Base-by-base conservation (phyloP, 2,329 filamentous ascomycete genomes). In the Pleoardoris graminearum region DNA sequence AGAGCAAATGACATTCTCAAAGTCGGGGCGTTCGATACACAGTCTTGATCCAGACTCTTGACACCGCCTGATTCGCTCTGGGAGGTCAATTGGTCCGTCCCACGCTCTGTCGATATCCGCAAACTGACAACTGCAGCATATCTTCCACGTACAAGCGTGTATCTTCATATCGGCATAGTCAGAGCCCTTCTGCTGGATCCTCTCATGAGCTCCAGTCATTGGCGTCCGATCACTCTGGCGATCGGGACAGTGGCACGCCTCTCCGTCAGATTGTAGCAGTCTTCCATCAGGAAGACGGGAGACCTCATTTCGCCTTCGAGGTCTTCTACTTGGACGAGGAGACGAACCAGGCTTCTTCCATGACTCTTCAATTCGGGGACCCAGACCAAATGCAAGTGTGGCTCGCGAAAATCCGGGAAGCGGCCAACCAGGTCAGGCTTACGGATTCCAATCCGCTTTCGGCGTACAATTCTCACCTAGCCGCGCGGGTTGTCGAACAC, bases 291-390 rank as follows among this genome's bases (percentile, higher is more conserved):
- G 87, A 89, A 58, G 86, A 88, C 65, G 85, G 85, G 16, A 79
- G 83, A 45, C 83, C 85, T 1, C 85, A 84, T 58, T 85, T 86
- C 61, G 85, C 83, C 17, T 80, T 88, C 32, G 86, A 89, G 62
- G 79, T 90, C 7, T 85, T 84, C 48, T 86, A 86, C 63, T 70
- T 89, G 49, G 86, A 90, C 61, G 86, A 89, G 54, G 81, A 85
- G 35, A 79, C 79, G 7, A 79, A 82, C 56, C 81, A 85, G 53
- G 79, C 83, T 11, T 82, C 83, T 3, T 80, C 82, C 14, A 80
- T 88, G 67, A 84, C 84, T 36, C 77, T 89, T 54, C 85, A 88
- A 63, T 81, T 87, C 33, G 77, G 79, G 49, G 84, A 86, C 57
- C 81, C 82, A 4, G 80, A 85, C 51, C 86, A 90, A 51, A 80